Base-by-base conservation (phyloP, 83 land plant genomes). In the Diphasiastrum complanatum region DNA sequence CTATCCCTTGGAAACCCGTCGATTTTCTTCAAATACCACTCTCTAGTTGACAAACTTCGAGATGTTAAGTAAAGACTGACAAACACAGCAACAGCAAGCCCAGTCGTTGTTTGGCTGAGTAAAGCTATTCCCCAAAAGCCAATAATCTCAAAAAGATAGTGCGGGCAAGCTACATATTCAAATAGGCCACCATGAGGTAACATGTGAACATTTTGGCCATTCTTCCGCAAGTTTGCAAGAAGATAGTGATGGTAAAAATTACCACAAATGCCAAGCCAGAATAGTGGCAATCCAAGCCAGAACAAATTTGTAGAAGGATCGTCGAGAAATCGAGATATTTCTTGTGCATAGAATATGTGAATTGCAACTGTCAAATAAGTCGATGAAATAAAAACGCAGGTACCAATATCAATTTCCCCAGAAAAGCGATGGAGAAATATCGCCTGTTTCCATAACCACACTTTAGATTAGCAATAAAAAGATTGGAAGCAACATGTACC, bases 221-320 rank as follows among this genome's bases (percentile, higher is more conserved):
- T 47, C 6, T 2, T 47, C 6, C 49, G 49, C 6, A 47, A 25
- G 2, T 20, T 3, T 19, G 49, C 49, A 3, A 47, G 49, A 19
- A 47, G 24, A 47, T 47, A 47, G 49, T 47, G 49, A 47, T 47
- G 49, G 10, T 47, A 47, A 10, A 47, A 47, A 47, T 47, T 47
- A 2, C 49, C 49, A 3, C 5, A 4, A 25, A 47, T 47, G 19
- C 49, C 49, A 4, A 47, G 5, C 49, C 19, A 20, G 24, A 47
- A 47, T 10, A 47, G 24, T 47, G 24, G 24, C 24, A 47, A 3
- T 4, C 49, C 49, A n/a, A n/a, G n/a, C n/a, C n/a, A n/a, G n/a
- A n/a, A n/a, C n/a, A n/a, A n/a, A n/a, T n/a, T n/a, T n/a, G n/a
- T n/a, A n/a, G n/a, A n/a, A n/a, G n/a, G n/a, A n/a, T n/a, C n/a